These are phyloP conservation scores for Avena insularis DNA, from an alignment of 176 grass and related monocot species.

Conservation along the genomic window DNA sequence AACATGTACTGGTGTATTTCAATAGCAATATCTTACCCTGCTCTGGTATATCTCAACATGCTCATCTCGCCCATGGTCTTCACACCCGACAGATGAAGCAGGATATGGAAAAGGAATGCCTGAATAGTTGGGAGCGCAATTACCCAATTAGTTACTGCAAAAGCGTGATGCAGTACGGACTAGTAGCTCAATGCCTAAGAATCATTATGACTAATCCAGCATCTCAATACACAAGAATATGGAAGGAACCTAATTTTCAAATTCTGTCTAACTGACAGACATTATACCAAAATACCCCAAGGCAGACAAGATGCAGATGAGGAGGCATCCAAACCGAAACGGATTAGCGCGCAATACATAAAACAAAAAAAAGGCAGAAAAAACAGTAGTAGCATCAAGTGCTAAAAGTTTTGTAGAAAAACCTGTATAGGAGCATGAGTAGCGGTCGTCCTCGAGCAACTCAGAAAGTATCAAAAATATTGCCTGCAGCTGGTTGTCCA, in stretches of 20 bases:
- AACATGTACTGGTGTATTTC: neutral
- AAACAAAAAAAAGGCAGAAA: neutral
- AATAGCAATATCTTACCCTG: neutral
- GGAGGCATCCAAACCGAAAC: neutral
- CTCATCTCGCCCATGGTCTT: neutral
- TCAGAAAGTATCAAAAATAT: constrained; percentile 4
- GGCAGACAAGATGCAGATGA: neutral
- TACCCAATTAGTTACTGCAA: neutral
- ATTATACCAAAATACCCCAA: constrained; percentile 2
- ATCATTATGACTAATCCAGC: neutral
- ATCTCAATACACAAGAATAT: neutral
- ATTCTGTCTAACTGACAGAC: neutral
- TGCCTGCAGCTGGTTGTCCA: constrained; percentile 17
- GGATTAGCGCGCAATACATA: neutral
- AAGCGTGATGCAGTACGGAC: neutral
- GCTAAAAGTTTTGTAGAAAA: neutral
- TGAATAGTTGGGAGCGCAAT: neutral
- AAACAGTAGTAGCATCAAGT: neutral
- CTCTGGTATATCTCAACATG: neutral
- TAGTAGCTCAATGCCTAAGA: neutral
- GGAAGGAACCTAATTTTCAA: neutral
- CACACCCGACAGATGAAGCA: neutral
- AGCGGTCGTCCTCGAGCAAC: neutral
- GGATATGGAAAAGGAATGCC: neutral
- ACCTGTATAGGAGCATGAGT: neutral